Conservation (phyloP, 2,329 filamentous ascomycete species). For the Phyllachora maydis region DNA sequence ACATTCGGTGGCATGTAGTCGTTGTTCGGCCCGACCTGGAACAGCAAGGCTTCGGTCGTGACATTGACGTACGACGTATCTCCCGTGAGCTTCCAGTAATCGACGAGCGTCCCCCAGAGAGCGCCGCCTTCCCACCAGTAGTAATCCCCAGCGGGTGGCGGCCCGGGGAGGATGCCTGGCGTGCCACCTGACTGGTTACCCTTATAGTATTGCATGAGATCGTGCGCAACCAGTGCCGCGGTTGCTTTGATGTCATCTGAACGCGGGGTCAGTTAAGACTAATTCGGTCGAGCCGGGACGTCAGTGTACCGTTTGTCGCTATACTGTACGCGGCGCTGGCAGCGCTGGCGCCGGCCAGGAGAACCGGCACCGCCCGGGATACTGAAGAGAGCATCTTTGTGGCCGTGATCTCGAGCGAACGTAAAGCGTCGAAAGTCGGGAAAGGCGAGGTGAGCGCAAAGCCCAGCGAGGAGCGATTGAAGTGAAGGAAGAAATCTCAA, state of each 20-base stretch:
- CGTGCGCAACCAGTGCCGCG: conserved; percentile 7
- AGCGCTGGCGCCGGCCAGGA: no score
- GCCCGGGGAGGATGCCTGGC: conserved; percentile 35
- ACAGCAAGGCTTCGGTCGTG: conserved; percentile 31
- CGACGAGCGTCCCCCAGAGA: conserved; percentile 46
- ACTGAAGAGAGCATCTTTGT: no score
- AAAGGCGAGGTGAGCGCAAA: no score
- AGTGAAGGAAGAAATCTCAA: no score
- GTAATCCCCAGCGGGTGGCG: conserved; percentile 31
- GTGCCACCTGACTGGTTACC: conserved; percentile 20
- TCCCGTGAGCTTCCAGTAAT: conserved; percentile 50
- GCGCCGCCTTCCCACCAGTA: conserved; percentile 61
- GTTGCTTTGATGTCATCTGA: conserved; percentile 5
- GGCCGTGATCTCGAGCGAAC: no score
- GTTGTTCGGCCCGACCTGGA: conserved; percentile 30
- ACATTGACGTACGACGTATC: conserved; percentile 41
- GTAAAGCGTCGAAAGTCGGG: no score
- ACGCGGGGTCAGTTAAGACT: no score
- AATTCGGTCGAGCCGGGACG: background rate
- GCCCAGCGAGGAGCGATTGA: no score
- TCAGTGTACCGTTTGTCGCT: no score
- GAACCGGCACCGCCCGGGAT: no score
- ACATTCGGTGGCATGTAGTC: conserved; percentile 41
- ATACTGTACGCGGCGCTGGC: no score
- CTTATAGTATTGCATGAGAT: conserved; percentile 8